These are phyloP conservation scores for Malassezia globosa DNA, from an alignment of 1,284 basidiomycete genomes.

Conservation along the genomic window DNA sequence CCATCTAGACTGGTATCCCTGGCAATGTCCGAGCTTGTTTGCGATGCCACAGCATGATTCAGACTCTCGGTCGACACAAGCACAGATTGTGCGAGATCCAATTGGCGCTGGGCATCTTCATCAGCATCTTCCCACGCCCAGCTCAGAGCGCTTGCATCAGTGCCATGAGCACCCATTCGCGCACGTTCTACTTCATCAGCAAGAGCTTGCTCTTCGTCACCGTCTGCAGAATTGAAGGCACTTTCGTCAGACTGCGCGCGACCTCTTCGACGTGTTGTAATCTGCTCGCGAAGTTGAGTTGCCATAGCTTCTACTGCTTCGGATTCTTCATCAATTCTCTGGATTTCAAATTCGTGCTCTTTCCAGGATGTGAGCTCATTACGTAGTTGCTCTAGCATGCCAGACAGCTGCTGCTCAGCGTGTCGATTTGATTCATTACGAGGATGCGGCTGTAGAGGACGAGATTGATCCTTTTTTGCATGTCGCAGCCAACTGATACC, in stretches of 20 bases:
- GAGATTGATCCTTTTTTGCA: constrained; percentile 10
- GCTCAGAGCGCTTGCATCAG: neutral
- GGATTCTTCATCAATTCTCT: constrained; percentile 8
- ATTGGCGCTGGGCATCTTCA: constrained; percentile 15
- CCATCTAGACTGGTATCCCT: constrained; percentile 14
- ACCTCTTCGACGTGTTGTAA: constrained; percentile 16
- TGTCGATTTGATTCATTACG: constrained; percentile 30
- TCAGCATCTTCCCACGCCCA: neutral
- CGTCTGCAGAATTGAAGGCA: neutral
- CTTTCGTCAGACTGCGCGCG: neutral
- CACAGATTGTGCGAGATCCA: constrained; percentile 10
- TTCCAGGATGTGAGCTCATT: constrained; percentile 27
- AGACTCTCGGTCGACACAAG: constrained; percentile 17
- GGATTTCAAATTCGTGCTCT: constrained; percentile 21
- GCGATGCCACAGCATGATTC: constrained; percentile 11
- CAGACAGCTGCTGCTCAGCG: constrained; percentile 22
- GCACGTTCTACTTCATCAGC: neutral
- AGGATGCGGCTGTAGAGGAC: constrained; percentile 26
- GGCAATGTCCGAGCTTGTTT: neutral
- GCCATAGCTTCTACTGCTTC: constrained; percentile 10
- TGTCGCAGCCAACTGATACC: constrained; percentile 34
- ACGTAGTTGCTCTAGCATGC: constrained; percentile 23
- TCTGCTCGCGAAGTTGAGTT: constrained; percentile 20
- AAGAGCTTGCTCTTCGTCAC: constrained; percentile 3
- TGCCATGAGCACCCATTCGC: neutral